A percentile compares a stretch with the other conserved stretches of the same genome.
Conservation (phyloP, 805 yeast species). For the Groenewaldozyma salmanticensis region DNA sequence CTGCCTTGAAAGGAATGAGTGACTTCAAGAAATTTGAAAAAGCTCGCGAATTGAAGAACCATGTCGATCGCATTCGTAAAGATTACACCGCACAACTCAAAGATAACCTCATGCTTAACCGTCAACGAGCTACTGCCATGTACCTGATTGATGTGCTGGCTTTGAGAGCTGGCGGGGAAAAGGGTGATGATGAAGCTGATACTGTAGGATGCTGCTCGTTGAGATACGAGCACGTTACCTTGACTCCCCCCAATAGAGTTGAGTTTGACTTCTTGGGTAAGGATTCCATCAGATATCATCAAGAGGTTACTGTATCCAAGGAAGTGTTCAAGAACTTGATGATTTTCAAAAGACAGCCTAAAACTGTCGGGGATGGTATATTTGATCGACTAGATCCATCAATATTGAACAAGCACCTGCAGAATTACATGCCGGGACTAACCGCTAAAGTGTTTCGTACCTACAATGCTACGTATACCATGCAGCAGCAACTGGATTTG, state of each 20-base stretch:
- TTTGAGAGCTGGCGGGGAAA: constrained; percentile 96
- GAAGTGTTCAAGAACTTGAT: constrained; percentile 85
- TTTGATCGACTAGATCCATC: constrained; percentile 86
- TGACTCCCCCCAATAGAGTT: constrained; percentile 78
- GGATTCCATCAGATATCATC: constrained; percentile 84
- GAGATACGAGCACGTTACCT: constrained; percentile 78
- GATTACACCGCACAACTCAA: constrained; percentile 67
- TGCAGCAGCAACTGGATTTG: constrained; percentile 87
- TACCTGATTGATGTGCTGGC: constrained; percentile 89
- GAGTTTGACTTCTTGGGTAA: constrained; percentile 91
- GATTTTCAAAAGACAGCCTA: constrained; percentile 82
- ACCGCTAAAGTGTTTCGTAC: constrained; percentile 98
- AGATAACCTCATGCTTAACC: constrained; percentile 66
- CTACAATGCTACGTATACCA: constrained; percentile 89
- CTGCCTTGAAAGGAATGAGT: constrained; percentile 83
- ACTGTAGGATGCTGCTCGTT: constrained; percentile 97
- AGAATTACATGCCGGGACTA: constrained; percentile 81
- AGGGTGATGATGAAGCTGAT: constrained; percentile 95
- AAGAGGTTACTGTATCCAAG: constrained; percentile 84
- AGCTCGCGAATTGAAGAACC: constrained; percentile 72
- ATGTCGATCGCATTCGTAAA: constrained; percentile 60
- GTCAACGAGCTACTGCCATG: constrained; percentile 91
- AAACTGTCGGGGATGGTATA: constrained; percentile 82
- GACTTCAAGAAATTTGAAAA: constrained; percentile 90
- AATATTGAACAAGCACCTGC: constrained; percentile 74